Conservation (phyloP, 352 stramenopile genomes). For the Aphanomyces stellatus region DNA sequence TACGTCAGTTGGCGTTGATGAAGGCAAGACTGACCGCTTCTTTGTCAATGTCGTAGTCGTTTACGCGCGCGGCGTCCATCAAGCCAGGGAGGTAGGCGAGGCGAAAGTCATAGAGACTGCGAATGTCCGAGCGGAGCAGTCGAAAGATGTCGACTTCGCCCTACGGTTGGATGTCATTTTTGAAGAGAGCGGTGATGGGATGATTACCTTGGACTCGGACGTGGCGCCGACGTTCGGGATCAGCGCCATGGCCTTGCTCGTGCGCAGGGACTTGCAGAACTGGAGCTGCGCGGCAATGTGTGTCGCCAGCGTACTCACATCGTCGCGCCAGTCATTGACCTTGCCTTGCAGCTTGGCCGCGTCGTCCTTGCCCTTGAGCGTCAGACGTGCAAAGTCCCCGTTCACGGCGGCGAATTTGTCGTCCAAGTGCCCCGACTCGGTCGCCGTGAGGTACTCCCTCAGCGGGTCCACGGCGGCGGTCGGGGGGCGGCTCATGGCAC, state of each 20-base stretch:
- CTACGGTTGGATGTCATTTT: background rate
- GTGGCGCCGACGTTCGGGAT: background rate
- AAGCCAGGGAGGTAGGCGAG: constrained; percentile 25
- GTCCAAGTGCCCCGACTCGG: no score
- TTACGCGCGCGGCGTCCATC: background rate
- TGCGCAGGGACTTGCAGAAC: constrained; percentile 49
- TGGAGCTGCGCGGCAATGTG: constrained; percentile 69
- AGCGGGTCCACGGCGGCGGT: no score
- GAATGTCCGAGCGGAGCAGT: constrained; percentile 44
- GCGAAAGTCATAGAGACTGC: constrained; percentile 54
- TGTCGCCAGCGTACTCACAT: constrained; percentile 57
- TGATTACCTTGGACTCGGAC: constrained; percentile 36
- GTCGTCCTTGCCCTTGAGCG: background rate
- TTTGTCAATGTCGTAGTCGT: constrained; percentile 21
- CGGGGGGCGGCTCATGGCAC: no score
- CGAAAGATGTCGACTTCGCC: constrained; percentile 8
- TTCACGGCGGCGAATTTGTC: background rate
- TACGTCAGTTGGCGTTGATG: no score
- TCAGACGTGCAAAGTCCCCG: background rate
- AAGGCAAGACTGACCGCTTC: constrained; percentile 37
- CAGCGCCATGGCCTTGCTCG: constrained; percentile 44
- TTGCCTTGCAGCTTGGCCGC: constrained; percentile 3
- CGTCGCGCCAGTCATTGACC: constrained; percentile 52
- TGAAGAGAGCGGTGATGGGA: no score
- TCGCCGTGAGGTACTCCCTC: no score